Base-by-base conservation (phyloP, 1,139 yeast species). In the Yamadazyma oceani region DNA sequence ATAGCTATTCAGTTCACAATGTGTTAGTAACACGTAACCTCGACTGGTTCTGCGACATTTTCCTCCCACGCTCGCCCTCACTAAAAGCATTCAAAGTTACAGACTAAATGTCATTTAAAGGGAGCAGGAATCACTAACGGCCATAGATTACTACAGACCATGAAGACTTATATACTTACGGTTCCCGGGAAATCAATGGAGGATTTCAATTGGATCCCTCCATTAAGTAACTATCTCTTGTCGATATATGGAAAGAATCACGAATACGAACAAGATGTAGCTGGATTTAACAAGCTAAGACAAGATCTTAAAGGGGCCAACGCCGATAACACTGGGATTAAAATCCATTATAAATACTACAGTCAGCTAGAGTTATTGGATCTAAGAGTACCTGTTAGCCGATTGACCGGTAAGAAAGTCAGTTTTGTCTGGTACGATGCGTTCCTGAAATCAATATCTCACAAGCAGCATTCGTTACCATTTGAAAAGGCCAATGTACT, bases 401-500 rank as follows among this genome's bases (percentile, higher is more conserved):
- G 73, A 16, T 80, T 80, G 38, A 76, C 80, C 46, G 58, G 55
- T 38, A 67, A 64, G 39, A 70, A 75, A 43, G 60, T 85, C 30
- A 73, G 77, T 36, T 90, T 90, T 59, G 73, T 79, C 0, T 92
- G 98, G 98, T 67, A 66, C 46, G 96, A 90, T 56, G 84, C 92
- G 6, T 83, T 80, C 53, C 67, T 67, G 31, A 54, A 60, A 4
- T 41, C 57, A 1, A 57, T 67, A 2, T 59, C 73, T 4, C 73
- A 70, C 39, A 60, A 67, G 16, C 75, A 75, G 30, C 64, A 71
- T 30, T 77, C 83, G 8, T 57, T 88, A 36, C 90, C 96, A 0
- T 90, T 86, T 55, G 98, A 92, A 54, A 92, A 92, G 62, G 96
- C 97, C 2, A 80, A 87, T 22, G 65, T 85, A 2, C 66, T 92